phyloP scores from a whole-genome alignment of 2,329 filamentous ascomycete species.

The Geosmithia putterillii region DNA sequence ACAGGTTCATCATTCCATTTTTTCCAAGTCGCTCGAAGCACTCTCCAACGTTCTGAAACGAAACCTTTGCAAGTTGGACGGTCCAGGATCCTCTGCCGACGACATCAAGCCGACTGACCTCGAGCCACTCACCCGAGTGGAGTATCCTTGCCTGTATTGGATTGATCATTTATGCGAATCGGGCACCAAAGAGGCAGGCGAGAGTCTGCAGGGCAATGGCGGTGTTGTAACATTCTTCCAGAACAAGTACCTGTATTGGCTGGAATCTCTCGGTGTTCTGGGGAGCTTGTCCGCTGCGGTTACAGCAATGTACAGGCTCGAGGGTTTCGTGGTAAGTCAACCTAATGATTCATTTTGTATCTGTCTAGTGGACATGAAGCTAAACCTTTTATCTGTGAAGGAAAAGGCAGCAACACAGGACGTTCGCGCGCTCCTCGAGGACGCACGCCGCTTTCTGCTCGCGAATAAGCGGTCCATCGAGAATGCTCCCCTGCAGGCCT shows the following conservation, averaged over 20 bases:
- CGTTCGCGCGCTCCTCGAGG: background rate
- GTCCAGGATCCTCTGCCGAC: conserved; percentile 4
- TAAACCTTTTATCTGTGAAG: conserved; percentile 7
- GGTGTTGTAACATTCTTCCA: conserved; percentile 18
- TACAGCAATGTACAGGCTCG: background rate
- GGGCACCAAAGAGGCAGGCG: background rate
- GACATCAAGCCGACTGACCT: conserved; percentile 3
- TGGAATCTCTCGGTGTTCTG: background rate
- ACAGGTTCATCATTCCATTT: conserved; percentile 15
- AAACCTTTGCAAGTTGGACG: conserved; percentile 18
- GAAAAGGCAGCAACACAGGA: background rate
- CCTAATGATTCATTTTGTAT: background rate
- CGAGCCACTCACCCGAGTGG: conserved; percentile 5
- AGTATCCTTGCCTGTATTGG: conserved; percentile 12
- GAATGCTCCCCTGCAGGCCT: conserved; percentile 3
- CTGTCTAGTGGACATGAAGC: background rate
- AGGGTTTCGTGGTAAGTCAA: background rate
- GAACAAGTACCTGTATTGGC: background rate
- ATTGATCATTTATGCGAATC: conserved; percentile 4
- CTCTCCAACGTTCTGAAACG: conserved; percentile 15
- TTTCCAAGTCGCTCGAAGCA: conserved; percentile 17
- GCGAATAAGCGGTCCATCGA: background rate
- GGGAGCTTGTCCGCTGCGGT: background rate
- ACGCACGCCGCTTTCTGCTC: conserved; percentile 1
- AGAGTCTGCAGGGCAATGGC: conserved; percentile 7